Percentiles rank a stretch among this genome's conserved stretches.
Evolutionary conservation across 2,329 filamentous ascomycete genomes (phyloP).

Genomic region (Didymella sp.): DNA sequence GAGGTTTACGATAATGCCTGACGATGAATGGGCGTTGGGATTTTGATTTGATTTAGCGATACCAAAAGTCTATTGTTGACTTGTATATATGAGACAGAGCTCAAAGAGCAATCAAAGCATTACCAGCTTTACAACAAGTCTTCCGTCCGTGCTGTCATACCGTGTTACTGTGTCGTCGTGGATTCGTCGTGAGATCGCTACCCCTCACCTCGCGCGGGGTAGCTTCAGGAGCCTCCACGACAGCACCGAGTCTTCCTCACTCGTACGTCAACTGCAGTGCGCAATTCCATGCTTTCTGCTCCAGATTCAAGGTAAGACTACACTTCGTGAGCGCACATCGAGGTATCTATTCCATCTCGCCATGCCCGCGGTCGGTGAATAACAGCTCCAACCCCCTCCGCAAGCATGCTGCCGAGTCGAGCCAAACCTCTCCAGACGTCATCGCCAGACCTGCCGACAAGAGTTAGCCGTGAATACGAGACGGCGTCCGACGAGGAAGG

Average conservation of each 20-base stretch:
- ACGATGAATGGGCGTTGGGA: slow-evolving; percentile 8
- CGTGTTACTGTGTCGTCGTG: not conserved
- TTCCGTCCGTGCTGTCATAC: not conserved
- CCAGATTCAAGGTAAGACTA: too few species aligned
- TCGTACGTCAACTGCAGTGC: too few species aligned
- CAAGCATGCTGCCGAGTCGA: too few species aligned
- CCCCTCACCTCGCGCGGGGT: not conserved
- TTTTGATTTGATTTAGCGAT: slow-evolving; percentile 33
- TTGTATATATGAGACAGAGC: slow-evolving; percentile 22
- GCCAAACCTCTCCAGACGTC: too few species aligned
- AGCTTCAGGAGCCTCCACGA: not conserved
- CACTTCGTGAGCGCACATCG: too few species aligned
- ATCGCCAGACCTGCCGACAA: too few species aligned
- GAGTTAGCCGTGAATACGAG: too few species aligned
- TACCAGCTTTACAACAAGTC: not conserved
- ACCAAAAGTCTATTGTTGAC: slow-evolving; percentile 29
- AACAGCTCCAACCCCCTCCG: too few species aligned
- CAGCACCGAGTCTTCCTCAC: not conserved
- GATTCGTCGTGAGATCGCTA: not conserved
- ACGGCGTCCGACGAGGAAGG: too few species aligned
- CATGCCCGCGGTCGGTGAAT: too few species aligned
- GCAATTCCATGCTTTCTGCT: too few species aligned
- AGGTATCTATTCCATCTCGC: too few species aligned
- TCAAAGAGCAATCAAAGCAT: slow-evolving; percentile 15
- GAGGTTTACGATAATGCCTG: not conserved